These are phyloP conservation scores for Coemansia sp. DNA, from an alignment of 371 early-diverging fungal genomes.

Conservation along the genomic window DNA sequence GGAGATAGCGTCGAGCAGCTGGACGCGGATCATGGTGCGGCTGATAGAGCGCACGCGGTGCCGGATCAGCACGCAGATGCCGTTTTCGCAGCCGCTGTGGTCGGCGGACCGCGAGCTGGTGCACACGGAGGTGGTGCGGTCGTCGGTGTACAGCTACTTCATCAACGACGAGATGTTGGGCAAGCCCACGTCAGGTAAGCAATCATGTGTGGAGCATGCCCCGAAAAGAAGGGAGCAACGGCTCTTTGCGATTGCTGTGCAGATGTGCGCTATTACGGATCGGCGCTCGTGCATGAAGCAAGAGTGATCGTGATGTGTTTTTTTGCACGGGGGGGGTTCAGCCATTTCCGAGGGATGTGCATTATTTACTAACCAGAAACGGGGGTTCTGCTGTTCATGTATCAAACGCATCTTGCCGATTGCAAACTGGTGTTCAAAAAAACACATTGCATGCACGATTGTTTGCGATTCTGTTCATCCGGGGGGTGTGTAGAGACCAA, in stretches of 20 bases:
- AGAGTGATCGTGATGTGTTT: conserved; percentile 4
- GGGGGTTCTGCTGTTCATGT: no score
- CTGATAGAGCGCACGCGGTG: conserved; percentile 45
- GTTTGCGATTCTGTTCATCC: not conserved
- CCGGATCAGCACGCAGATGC: conserved; percentile 14
- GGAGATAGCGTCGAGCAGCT: conserved; percentile 36
- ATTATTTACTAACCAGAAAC: conserved; percentile 11
- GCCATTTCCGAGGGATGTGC: no score
- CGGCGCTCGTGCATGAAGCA: conserved; percentile 15
- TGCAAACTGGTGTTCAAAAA: not conserved
- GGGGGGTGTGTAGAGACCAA: conserved; percentile 22
- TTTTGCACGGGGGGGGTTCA: no score
- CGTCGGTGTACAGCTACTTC: conserved; percentile 48
- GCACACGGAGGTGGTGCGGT: conserved; percentile 26
- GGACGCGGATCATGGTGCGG: conserved; percentile 34
- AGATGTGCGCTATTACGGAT: conserved; percentile 13
- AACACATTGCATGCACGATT: not conserved
- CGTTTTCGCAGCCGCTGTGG: conserved; percentile 38
- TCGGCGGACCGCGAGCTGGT: conserved; percentile 36
- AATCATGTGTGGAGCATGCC: not conserved
- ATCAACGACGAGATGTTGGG: conserved; percentile 28
- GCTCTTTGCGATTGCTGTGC: conserved; percentile 3
- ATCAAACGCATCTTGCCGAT: not conserved
- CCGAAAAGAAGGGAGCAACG: not conserved
- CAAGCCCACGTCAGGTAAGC: conserved; percentile 25